Conservation (phyloP, 1,139 yeast species). For the Meyerozyma elateridarum region DNA sequence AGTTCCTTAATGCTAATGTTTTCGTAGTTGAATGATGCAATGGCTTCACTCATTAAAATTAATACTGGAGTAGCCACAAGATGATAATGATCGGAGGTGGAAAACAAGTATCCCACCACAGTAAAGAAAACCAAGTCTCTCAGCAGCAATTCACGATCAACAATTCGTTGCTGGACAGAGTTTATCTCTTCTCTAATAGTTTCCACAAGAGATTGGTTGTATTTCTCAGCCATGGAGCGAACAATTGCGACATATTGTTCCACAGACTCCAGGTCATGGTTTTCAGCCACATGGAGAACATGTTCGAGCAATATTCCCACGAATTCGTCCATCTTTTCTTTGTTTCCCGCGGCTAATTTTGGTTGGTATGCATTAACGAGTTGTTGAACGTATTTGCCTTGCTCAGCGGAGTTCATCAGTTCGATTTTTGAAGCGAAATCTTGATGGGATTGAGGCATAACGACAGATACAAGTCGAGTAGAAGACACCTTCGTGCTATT, state of each 20-base stretch:
- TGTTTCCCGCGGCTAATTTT: constrained; percentile 74
- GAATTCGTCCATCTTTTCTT: constrained; percentile 64
- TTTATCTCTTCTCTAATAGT: constrained; percentile 28
- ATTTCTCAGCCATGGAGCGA: constrained; percentile 59
- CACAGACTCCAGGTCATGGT: constrained; percentile 16
- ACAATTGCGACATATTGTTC: constrained; percentile 48
- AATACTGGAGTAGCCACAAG: constrained; percentile 81
- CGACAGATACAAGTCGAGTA: constrained; percentile 15
- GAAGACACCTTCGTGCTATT: constrained; percentile 2
- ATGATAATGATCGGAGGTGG: constrained; percentile 96
- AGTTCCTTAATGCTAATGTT: constrained; percentile 41
- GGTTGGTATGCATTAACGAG: constrained; percentile 69
- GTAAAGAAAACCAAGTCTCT: constrained; percentile 66
- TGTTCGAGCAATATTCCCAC: constrained; percentile 64
- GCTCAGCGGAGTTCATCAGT: constrained; percentile 32
- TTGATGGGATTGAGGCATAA: constrained; percentile 57
- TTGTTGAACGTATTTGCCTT: constrained; percentile 45
- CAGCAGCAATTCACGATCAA: constrained; percentile 24
- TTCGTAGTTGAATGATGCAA: constrained; percentile 37
- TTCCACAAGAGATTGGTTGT: constrained; percentile 59
- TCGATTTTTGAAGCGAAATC: constrained; percentile 36
- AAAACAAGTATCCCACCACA: constrained; percentile 70
- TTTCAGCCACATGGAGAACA: constrained; percentile 46
- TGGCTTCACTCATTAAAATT: constrained; percentile 65
- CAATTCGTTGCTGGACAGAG: constrained; percentile 47